A percentile compares a stretch with the other conserved stretches of the same genome.
Evolutionary conservation across 1,284 basidiomycete genomes (phyloP).

Genomic region (Polyporus tsugae): DNA sequence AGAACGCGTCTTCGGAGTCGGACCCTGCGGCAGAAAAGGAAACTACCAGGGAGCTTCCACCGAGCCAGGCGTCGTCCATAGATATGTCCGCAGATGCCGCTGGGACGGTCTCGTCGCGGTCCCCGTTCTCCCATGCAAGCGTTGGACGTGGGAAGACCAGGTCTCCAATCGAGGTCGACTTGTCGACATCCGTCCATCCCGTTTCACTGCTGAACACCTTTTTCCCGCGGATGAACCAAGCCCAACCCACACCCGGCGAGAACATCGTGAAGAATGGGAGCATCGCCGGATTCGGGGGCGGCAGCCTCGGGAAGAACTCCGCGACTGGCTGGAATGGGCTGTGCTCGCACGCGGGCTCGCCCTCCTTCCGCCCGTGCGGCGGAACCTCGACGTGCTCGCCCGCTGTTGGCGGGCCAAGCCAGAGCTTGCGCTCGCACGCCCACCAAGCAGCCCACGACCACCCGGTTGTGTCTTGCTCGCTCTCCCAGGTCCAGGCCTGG

Average conservation of each 20-base stretch:
- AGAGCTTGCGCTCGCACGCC: slow-evolving; percentile 70
- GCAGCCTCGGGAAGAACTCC: slow-evolving; percentile 57
- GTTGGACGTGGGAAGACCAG: slow-evolving; percentile 70
- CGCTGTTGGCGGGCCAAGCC: slow-evolving; percentile 61
- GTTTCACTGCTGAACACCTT: slow-evolving; percentile 53
- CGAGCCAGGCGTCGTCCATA: slow-evolving; percentile 75
- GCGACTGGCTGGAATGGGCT: slow-evolving; percentile 62
- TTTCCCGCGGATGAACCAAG: slow-evolving; percentile 73
- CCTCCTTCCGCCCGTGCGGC: slow-evolving; percentile 35
- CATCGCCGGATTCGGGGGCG: slow-evolving; percentile 62
- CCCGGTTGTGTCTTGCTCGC: slow-evolving; percentile 61
- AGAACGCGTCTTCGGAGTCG: slow-evolving; percentile 53
- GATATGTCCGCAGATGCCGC: slow-evolving; percentile 50
- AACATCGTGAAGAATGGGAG: slow-evolving; percentile 70
- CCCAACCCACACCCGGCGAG: slow-evolving; percentile 69
- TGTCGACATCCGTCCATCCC: slow-evolving; percentile 80
- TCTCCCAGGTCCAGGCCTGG: slow-evolving; percentile 83
- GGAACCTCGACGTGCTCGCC: slow-evolving; percentile 56
- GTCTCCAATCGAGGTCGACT: slow-evolving; percentile 71
- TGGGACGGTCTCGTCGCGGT: slow-evolving; percentile 51
- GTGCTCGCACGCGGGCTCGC: slow-evolving; percentile 56
- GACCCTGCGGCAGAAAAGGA: slow-evolving; percentile 50
- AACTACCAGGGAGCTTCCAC: slow-evolving; percentile 67
- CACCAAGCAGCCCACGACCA: slow-evolving; percentile 78
- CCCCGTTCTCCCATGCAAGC: slow-evolving; percentile 59